phyloP scores from a whole-genome alignment of 352 stramenopile species.

The Phytophthora pistaciae region DNA sequence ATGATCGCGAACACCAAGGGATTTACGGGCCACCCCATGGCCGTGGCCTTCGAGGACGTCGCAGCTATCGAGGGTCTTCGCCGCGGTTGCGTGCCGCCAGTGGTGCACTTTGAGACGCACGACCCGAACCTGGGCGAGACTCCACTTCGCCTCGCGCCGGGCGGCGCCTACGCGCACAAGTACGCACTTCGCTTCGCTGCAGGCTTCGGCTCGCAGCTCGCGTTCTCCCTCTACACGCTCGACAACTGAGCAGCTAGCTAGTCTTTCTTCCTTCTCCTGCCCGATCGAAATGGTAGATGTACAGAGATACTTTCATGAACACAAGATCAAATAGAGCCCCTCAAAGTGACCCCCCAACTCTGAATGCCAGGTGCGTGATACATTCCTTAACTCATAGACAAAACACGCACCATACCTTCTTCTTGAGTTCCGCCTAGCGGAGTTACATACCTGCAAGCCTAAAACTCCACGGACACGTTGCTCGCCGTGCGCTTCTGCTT shows the following conservation, averaged over 20 bases:
- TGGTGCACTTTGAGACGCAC: conserved; percentile 92
- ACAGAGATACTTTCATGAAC: conserved; percentile 11
- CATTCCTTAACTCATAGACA: conserved; percentile 27
- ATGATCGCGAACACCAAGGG: conserved; percentile 95
- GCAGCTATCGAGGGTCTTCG: conserved; percentile 93
- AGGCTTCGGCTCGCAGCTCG: conserved; percentile 97
- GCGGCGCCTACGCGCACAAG: conserved; percentile 78
- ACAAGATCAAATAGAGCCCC: conserved; percentile 13
- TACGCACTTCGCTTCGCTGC: conserved; percentile 97
- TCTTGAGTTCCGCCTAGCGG: conserved; percentile 1
- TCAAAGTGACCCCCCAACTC: conserved; percentile 14
- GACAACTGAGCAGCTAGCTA: conserved; percentile 39
- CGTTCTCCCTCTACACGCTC: conserved; percentile 95
- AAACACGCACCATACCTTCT: conserved; percentile 21
- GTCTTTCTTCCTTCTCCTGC: conserved; percentile 6
- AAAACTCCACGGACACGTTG: conserved; percentile 76
- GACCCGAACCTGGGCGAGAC: conserved; percentile 75
- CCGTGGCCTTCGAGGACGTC: conserved; percentile 97
- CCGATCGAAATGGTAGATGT: conserved; percentile 14
- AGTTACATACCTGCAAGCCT: conserved; percentile 29
- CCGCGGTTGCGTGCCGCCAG: conserved; percentile 84
- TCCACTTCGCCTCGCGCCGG: conserved; percentile 63
- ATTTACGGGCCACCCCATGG: conserved; percentile 97
- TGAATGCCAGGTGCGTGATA: conserved; percentile 20
- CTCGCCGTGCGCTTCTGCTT: conserved; percentile 55